Percentiles rank a stretch among this genome's conserved stretches.
Evolutionary conservation across 257 asterid genomes (phyloP).

Genomic region (Rehmannia glutinosa): DNA sequence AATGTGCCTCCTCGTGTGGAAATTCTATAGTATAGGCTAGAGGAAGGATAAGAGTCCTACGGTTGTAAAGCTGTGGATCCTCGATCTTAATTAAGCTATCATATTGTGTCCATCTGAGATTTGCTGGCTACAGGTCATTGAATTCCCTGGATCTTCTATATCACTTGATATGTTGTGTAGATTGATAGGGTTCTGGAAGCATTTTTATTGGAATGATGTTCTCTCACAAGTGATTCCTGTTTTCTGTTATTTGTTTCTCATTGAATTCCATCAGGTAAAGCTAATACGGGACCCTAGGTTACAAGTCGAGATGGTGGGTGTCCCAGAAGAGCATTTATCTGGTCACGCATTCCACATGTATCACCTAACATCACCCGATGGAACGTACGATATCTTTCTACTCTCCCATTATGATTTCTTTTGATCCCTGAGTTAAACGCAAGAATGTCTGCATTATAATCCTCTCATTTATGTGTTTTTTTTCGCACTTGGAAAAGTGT

Average conservation of each 20-base stretch:
- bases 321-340: conserved; percentile 75
- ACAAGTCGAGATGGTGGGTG: conserved; percentile 90
- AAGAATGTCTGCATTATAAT: conserved; percentile 11
- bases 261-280: conserved; percentile 47
- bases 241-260: neutral
- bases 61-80: neutral
- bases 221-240: neutral
- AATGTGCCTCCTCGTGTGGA: neutral
- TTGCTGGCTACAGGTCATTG: neutral
- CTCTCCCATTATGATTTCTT: neutral
- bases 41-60: neutral
- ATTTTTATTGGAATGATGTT: neutral
- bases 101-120: neutral
- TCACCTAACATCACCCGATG: conserved; percentile 84
- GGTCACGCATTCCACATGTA: conserved; percentile 98
- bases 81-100: neutral
- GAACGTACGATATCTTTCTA: conserved; percentile 45
- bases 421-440: neutral
- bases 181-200: neutral
- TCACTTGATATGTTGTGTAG: neutral
- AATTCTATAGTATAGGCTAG: neutral
- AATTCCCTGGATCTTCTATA: neutral
- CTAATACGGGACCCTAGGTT: conserved; percentile 68
- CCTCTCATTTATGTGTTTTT: conserved; percentile 7
- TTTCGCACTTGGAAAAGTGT: conserved; percentile 47